Evolutionary conservation across 208 protist genomes (phyloP).

Genomic region (Tritrichomonas musculus): DNA sequence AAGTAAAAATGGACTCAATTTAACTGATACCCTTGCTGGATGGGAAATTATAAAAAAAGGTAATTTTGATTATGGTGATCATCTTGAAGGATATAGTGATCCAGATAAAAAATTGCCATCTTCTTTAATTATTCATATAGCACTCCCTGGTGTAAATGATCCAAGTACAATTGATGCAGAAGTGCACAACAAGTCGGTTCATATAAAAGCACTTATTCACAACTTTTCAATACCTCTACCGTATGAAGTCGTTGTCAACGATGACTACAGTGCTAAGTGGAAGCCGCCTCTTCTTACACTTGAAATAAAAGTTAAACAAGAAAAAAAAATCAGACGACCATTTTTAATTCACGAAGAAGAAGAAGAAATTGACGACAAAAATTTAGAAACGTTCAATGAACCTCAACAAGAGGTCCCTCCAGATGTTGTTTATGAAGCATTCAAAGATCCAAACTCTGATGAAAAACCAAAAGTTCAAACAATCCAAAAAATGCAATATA

Average conservation of each 20-base stretch:
- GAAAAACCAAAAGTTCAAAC: too few species aligned
- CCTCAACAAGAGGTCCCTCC: neutral
- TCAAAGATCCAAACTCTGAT: too few species aligned
- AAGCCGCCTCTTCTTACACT: neutral
- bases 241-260: neutral
- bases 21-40: neutral
- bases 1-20: neutral
- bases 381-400: neutral
- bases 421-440: neutral
- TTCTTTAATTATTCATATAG: neutral
- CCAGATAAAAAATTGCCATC: neutral
- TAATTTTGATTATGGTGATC: neutral
- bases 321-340: neutral
- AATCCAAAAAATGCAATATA: neutral
- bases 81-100: neutral
- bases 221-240: constrained; percentile 2
- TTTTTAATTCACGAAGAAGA: neutral
- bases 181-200: neutral
- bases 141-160: neutral
- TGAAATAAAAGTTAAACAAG: neutral
- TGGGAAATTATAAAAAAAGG: neutral
- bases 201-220: neutral
- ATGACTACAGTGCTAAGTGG: neutral
- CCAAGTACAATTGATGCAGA: neutral
- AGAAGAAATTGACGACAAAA: neutral